Evolutionary conservation across 2,329 filamentous ascomycete genomes (phyloP), one percentile per base, ranked within the genome.

Genomic region (Drechslerella stenobrocha): DNA sequence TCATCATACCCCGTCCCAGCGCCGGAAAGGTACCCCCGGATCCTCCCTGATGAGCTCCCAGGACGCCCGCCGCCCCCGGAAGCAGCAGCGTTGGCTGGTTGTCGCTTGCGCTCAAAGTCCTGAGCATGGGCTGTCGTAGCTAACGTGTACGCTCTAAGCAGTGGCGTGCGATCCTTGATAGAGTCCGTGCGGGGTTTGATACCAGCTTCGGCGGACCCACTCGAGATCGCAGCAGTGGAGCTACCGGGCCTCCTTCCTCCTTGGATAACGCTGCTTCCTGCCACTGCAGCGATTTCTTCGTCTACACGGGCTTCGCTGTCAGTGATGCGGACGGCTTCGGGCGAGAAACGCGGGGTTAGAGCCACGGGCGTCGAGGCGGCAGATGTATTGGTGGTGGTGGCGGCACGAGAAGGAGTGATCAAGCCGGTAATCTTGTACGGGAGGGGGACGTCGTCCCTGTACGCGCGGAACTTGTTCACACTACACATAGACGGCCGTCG

Each of bases 391-490:
- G 22, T 71, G 67, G n/a, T 42, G 20, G 35, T 34, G n/a, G 18
- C 64, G 13, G 79, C 78, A 42, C 7, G 47, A 53, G 18, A 26
- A 13, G 74, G 78, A 58, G 79, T 77, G 66, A 79, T 75, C 8
- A 81, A 76, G 0, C 78, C 76, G 59, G 83, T 80, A 46, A 85
- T 77, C 50, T 84, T 81, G 75, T 96, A 97, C 0, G 92, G 92
- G 0, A 97, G 80, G 0, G 90, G 90, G 0, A 95, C 83, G 32
- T 69, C 64, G 73, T 96, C 91, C 58, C 92, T 83, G 1, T 87
- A 90, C 2, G 93, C 93, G 70, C 95, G 90, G 81, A 95, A 95
- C 71, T 89, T 85, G 15, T 85, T 83, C 1, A 98, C 92, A 73
- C 71, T 72, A 13, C 13, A 28, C 6, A 34, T 42, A 30, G 40